Percentiles rank a stretch among this genome's conserved stretches.
phyloP scores from a whole-genome alignment of 139 green algal species.

The Edaphochlamys debaryana region DNA sequence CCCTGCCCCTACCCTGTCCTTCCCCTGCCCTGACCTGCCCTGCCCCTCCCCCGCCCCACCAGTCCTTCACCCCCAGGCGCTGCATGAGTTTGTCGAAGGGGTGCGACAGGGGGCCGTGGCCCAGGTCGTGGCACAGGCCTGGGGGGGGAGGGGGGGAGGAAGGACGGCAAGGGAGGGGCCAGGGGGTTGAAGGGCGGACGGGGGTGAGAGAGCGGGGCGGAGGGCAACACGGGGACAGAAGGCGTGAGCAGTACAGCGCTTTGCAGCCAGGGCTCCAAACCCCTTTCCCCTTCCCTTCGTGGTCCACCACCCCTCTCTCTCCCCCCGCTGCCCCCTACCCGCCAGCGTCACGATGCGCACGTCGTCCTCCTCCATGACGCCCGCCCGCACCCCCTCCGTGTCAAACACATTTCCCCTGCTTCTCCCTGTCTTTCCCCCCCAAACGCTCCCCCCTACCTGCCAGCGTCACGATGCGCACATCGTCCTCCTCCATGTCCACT shows the following conservation, averaged over 20 bases:
- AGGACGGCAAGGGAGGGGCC: neutral
- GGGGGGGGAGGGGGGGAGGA: constrained; percentile 14
- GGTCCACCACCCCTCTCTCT: too few species aligned
- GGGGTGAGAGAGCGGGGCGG: neutral
- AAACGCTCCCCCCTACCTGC: neutral
- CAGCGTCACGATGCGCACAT: constrained; percentile 65
- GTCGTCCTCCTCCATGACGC: neutral
- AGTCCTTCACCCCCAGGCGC: constrained; percentile 8
- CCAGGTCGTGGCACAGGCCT: constrained; percentile 93
- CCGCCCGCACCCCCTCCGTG: neutral
- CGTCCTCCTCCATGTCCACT: constrained; percentile 51
- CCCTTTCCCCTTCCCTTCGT: too few species aligned
- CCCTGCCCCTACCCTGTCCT: too few species aligned
- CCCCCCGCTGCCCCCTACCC: too few species aligned
- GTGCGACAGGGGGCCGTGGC: constrained; percentile 93
- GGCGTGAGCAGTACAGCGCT: neutral
- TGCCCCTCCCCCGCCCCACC: too few species aligned
- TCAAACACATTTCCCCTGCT: neutral
- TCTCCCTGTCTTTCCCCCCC: neutral
- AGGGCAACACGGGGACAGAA: too few species aligned
- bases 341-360: neutral
- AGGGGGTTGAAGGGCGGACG: neutral
- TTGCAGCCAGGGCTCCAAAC: too few species aligned
- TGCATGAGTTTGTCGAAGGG: constrained; percentile 86
- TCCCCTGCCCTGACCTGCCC: too few species aligned